Percentiles rank a stretch among this genome's conserved stretches.
These are phyloP conservation scores for Cordyceps javanica DNA, from an alignment of 2,329 filamentous ascomycete genomes.

Conservation along the genomic window DNA sequence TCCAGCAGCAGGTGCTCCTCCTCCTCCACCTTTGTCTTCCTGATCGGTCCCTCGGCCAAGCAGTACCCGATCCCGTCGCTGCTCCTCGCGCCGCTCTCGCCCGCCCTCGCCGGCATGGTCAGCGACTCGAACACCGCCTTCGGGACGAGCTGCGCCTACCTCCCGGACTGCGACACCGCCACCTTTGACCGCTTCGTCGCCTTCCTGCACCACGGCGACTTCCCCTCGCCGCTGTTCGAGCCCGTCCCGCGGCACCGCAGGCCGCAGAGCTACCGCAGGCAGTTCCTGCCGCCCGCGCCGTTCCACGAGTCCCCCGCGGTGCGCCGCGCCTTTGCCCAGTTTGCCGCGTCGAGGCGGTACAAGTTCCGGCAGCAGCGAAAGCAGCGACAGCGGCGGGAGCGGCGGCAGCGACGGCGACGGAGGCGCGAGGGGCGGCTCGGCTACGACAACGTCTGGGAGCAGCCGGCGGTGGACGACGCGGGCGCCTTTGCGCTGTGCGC, in stretches of 20 bases:
- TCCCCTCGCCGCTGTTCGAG: neutral
- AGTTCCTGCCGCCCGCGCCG: neutral
- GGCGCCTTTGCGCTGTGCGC: neutral
- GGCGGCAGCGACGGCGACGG: neutral
- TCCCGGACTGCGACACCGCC: conserved; percentile 6
- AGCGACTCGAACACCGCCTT: neutral
- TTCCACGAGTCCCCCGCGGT: neutral
- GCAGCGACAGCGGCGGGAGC: neutral
- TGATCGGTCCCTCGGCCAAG: neutral
- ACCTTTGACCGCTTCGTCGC: conserved; percentile 13
- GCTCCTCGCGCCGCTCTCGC: neutral
- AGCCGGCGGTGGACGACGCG: neutral
- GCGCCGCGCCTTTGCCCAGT: neutral
- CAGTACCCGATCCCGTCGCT: neutral
- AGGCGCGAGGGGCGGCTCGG: too few species aligned
- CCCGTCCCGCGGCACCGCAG: neutral
- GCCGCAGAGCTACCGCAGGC: neutral
- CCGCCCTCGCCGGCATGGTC: neutral
- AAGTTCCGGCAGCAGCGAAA: too few species aligned
- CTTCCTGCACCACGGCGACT: conserved; percentile 15
- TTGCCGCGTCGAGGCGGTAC: too few species aligned
- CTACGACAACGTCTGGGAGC: neutral
- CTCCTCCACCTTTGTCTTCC: neutral
- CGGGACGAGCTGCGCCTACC: conserved; percentile 4
- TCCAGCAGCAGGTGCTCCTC: too few species aligned